Evolutionary conservation across 2,329 filamentous ascomycete species (phyloP), one percentile per base, ranked within the genome.

Genomic region (Colletotrichum costaricense): DNA sequence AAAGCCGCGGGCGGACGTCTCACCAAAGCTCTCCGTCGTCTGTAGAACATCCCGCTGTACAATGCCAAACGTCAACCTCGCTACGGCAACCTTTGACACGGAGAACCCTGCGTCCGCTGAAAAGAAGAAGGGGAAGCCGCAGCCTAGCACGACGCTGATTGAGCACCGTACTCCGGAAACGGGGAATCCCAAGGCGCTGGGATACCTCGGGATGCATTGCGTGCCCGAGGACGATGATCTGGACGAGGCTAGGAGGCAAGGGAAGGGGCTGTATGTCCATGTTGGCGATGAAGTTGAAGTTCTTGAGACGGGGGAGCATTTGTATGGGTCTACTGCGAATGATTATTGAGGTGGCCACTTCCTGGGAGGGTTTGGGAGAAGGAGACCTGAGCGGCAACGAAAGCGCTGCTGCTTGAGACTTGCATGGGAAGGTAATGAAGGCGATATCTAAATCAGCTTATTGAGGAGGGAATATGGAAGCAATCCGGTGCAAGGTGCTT

Each of bases 191-290:
- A 75, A 60, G 14, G 79, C 79, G 19, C 65, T 80, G 22, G 79
- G 79, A 0, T 80, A 80, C 24, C 33, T 80, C 16, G 79, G 79
- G 2, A 79, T 80, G 77, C 79, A 80, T 49, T 78, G 78, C n/a
- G 79, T 80, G 1, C 79, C 79, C 0, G 79, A 80, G 9, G 76
- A 78, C 6, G 56, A 67, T 4, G 68, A 74, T 5, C 12, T 79
- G 11, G 49, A 60, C 0, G 70, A 76, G 9, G 76, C 74, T 30
- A 16, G 19, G 5, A 55, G 56, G 2, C 64, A 63, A n/a, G n/a
- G 38, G 2, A 60, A 12, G 1, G 63, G 63, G 0, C 11, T 79
- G 4, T 75, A 75, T 19, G 69, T 80, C 12, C 54, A 75, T 8
- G 78, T 80, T 1, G 79, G 78, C 0, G 79, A 80, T 12, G 77